phyloP scores from a whole-genome alignment of 2,329 filamentous ascomycete genomes.

The Pseudogymnoascus sp. region DNA sequence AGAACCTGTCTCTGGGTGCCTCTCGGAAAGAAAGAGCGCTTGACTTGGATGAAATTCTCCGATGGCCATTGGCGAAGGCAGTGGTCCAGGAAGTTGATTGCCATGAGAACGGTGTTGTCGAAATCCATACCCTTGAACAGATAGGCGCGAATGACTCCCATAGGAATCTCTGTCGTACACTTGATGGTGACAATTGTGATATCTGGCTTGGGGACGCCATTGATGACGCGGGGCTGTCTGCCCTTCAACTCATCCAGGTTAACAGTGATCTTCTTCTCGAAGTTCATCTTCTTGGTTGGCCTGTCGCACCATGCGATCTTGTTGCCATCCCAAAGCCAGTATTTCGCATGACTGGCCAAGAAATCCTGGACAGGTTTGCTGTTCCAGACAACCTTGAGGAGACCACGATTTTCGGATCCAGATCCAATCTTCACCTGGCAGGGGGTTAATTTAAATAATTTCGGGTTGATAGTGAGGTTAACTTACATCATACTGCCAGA shows the following conservation, averaged over 20 bases:
- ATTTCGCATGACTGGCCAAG: conserved; percentile 39
- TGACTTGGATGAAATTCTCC: conserved; percentile 59
- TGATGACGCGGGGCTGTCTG: conserved; percentile 32
- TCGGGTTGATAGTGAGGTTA: conserved; percentile 8
- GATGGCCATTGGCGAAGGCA: conserved; percentile 74
- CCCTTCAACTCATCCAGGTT: conserved; percentile 64
- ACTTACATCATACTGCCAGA: conserved; percentile 83
- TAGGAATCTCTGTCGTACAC: conserved; percentile 59
- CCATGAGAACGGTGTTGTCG: conserved; percentile 63
- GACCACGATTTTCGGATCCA: conserved; percentile 51
- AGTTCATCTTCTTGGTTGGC: conserved; percentile 7
- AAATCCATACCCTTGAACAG: conserved; percentile 52
- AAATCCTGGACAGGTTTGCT: conserved; percentile 50
- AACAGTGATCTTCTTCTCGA: conserved; percentile 39
- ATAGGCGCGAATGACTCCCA: conserved; percentile 60
- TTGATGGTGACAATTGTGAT: conserved; percentile 55
- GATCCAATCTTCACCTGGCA: conserved; percentile 58
- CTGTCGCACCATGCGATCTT: conserved; percentile 71
- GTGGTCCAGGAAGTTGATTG: conserved; percentile 88
- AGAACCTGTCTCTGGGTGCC: conserved; percentile 15
- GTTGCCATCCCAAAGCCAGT: conserved; percentile 73
- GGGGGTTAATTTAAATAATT: conserved; percentile 10
- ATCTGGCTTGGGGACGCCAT: conserved; percentile 28
- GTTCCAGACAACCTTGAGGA: conserved; percentile 72
- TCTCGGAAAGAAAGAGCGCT: conserved; percentile 67